Conservation (phyloP, 2,329 filamentous ascomycete species). For the Pseudogymnoascus sp. region DNA sequence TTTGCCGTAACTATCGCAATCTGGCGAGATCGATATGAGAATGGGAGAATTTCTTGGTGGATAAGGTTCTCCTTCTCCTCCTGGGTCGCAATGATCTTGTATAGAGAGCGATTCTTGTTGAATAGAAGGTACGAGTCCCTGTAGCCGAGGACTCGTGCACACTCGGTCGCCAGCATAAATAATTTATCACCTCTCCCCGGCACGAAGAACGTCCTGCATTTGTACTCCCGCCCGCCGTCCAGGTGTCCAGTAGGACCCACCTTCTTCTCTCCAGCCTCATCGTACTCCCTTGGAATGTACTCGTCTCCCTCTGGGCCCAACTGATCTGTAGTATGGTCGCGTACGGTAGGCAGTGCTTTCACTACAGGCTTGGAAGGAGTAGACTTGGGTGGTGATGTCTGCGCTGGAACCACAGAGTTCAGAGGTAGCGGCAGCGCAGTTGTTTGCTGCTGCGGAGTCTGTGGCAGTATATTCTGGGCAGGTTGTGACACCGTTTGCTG, state of each 20-base stretch:
- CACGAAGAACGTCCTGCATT: slow-evolving; percentile 88
- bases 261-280: slow-evolving; percentile 91
- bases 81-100: slow-evolving; percentile 96
- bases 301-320: slow-evolving; percentile 84
- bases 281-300: slow-evolving; percentile 87
- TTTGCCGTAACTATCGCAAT: slow-evolving; percentile 96
- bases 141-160: slow-evolving; percentile 86
- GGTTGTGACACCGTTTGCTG: slow-evolving; percentile 42
- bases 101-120: slow-evolving; percentile 95
- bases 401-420: slow-evolving; percentile 32
- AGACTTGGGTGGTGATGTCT: slow-evolving; percentile 64
- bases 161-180: slow-evolving; percentile 98
- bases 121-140: slow-evolving; percentile 97
- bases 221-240: slow-evolving; percentile 76
- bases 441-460: slow-evolving; percentile 44
- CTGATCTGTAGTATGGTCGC: slow-evolving; percentile 96
- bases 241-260: slow-evolving; percentile 77
- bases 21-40: slow-evolving; percentile 95
- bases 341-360: slow-evolving; percentile 89
- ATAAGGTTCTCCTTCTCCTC: slow-evolving; percentile 95
- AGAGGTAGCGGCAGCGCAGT: slow-evolving; percentile 25
- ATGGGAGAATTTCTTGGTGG: slow-evolving; percentile 87
- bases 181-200: slow-evolving; percentile 86
- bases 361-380: slow-evolving; percentile 77
- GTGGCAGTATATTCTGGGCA: slow-evolving; percentile 42